Percentiles rank a stretch among this genome's conserved stretches.
These are phyloP conservation scores for Phytophthora melonis DNA, from an alignment of 352 stramenopile genomes.

Conservation along the genomic window DNA sequence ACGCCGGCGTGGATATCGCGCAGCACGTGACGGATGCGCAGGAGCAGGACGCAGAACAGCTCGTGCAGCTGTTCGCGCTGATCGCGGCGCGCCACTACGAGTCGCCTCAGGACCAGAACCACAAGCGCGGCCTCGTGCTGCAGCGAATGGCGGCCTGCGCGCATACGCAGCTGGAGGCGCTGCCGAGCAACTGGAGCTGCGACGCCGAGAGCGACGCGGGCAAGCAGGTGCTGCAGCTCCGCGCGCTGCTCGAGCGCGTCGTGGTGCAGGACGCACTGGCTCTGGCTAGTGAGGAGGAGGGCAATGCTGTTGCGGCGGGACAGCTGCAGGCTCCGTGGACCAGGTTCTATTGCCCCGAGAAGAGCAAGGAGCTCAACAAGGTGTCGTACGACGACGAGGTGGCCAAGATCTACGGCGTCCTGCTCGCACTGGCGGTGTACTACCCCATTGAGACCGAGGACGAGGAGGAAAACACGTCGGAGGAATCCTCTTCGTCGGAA, in stretches of 20 bases:
- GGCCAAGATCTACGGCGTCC: conserved; percentile 57
- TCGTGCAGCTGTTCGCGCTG: conserved; percentile 44
- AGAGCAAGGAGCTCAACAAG: conserved; percentile 40
- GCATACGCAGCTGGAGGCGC: conserved; percentile 23
- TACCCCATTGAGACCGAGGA: conserved; percentile 58
- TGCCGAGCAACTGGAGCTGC: conserved; percentile 52
- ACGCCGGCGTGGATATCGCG: conserved; percentile 27
- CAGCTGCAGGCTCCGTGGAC: conserved; percentile 51
- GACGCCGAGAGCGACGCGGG: conserved; percentile 11
- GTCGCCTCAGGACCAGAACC: conserved; percentile 28
- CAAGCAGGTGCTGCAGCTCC: conserved; percentile 50
- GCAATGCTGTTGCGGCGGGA: background rate
- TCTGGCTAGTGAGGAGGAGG: conserved; percentile 10
- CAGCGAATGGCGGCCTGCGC: conserved; percentile 36
- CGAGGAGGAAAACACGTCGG: conserved; percentile 44
- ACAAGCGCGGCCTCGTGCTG: conserved; percentile 53
- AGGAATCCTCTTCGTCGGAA: conserved; percentile 48
- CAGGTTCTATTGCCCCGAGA: conserved; percentile 59
- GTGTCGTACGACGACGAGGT: conserved; percentile 51
- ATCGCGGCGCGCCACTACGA: conserved; percentile 60
- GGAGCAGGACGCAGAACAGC: conserved; percentile 24
- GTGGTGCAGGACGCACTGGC: conserved; percentile 44
- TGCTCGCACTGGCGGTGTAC: conserved; percentile 58
- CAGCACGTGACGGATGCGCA: conserved; percentile 2
- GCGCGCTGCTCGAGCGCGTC: conserved; percentile 54